Base-by-base conservation (phyloP, 2,329 filamentous ascomycete genomes). In the Apiospora hydei region DNA sequence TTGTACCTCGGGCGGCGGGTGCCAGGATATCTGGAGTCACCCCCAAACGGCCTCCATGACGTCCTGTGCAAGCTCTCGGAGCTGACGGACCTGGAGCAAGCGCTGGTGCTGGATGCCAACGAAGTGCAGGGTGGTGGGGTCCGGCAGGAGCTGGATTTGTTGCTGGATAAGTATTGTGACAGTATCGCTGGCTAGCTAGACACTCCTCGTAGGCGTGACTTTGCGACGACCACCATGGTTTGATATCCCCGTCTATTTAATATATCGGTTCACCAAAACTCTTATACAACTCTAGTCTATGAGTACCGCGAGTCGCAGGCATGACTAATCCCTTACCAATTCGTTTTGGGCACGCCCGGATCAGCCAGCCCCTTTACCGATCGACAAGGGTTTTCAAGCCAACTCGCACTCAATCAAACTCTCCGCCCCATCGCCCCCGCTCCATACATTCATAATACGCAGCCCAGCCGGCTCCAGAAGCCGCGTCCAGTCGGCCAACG, bases 391-490 rank as follows among this genome's bases (percentile, higher is more conserved):
- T 18, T 34, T 34, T 47, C 43, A 34, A 34, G 66, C 43, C 43
- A 68, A 26, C 43, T 82, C 81, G 51, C 78, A 79, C 73, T 84
- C 82, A 38, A 84, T 82, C 68, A 84, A 67, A 47, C 80, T 83
- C 75, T 84, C 81, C 1, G 82, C 78, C 3, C 79, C 81, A 41
- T 81, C 77, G 0, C 74, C 78, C 0, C 72, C 76, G 1, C 74
- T 77, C 75, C 78, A 84, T 47, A 84, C 80, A 2, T 79, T 77
- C 18, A 74, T 73, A 26, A 84, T 80, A 73, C 78, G 81, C 44
- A 84, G 72, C 0, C 82, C 81, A 0, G 78, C 80, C 34, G 75
- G 72, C 38, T 79, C 77, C 1, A 83, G 67, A 30, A 85, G 71
- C 4, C 76, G 73, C 6, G 75, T 64, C 81, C 83, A 85, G 30